Conservation (phyloP, 805 yeast genomes). For the Torulaspora maleeae region DNA sequence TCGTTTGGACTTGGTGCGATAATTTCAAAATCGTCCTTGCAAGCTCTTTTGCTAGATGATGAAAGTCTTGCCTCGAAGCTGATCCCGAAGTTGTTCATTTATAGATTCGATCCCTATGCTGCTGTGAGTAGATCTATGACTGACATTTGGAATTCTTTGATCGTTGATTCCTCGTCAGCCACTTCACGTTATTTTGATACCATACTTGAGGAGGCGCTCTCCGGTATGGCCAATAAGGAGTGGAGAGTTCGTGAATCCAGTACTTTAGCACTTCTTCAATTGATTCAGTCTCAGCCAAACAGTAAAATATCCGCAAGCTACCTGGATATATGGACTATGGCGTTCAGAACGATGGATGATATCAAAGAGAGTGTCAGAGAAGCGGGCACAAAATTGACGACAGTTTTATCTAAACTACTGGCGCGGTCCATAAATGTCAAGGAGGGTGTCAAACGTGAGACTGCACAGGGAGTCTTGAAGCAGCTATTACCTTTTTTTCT, state of each 20-base stretch:
- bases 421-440: slow-evolving; percentile 51
- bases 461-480: slow-evolving; percentile 45
- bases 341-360: slow-evolving; percentile 87
- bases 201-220: slow-evolving; percentile 60
- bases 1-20: slow-evolving; percentile 91
- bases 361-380: slow-evolving; percentile 87
- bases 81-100: slow-evolving; percentile 78
- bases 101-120: slow-evolving; percentile 76
- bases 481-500: slow-evolving; percentile 71
- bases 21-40: slow-evolving; percentile 70
- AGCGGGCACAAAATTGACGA: slow-evolving; percentile 69
- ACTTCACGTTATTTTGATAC: slow-evolving; percentile 50
- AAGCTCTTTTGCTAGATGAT: slow-evolving; percentile 53
- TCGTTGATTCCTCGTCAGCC: slow-evolving; percentile 50
- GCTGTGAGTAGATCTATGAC: slow-evolving; percentile 78
- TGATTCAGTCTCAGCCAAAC: slow-evolving; percentile 55
- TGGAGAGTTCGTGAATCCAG: slow-evolving; percentile 94
- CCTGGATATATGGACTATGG: slow-evolving; percentile 79
- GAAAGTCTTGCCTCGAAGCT: slow-evolving; percentile 51
- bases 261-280: slow-evolving; percentile 61
- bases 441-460: slow-evolving; percentile 38
- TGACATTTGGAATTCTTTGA: slow-evolving; percentile 77
- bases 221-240: slow-evolving; percentile 72
- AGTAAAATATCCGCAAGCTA: slow-evolving; percentile 48
- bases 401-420: slow-evolving; percentile 57